Evolutionary conservation across 2,329 filamentous ascomycete genomes (phyloP), one percentile per base, ranked within the genome.

Genomic region (Aspergillus clavatus): DNA sequence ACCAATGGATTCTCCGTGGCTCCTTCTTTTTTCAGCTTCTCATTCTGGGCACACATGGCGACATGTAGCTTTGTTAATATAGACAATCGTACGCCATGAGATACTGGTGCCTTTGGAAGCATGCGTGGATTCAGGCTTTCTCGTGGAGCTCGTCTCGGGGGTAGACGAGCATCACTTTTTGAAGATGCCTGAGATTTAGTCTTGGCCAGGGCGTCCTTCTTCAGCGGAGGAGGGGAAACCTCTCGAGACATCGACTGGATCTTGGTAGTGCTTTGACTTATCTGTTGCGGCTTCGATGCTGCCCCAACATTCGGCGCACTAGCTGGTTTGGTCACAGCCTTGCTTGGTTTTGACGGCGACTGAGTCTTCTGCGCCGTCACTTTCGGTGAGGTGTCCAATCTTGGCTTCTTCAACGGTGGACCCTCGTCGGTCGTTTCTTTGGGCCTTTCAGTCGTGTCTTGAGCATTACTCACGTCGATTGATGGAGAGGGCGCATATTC

Each of bases 91-190:
- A 64, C 61, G 23, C 60, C 51, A 57, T 74, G 70, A 21, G 64
- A 51, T 19, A 69, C 71, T 24, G 72, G 72, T 7, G 72, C 64
- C 38, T 69, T 71, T 1, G 60, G 45, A 12, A 75, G 51, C 59
- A 72, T 69, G 44, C 72, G 65, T 23, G 72, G 72, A 46, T 73
- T 73, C 31, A 75, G 52, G 5, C 60, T 57, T 58, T 74, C 72
- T 40, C 65, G 67, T 5, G 63, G 66, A 7, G 57, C 61, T 27
- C 65, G 59, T 40, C 66, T 59, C 42, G 57, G 55, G 29, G 59
- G 52, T 4, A 60, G 46, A 21, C 43, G 31, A 21, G 46, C 40
- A 21, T 40, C 23, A 14, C 31, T 11, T 8, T 42, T 49, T 7
- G 40, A 21, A 19, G 43, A 12, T 24, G 45, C 27, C 7, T 45